Evolutionary conservation across 805 yeast species (phyloP).

Genomic region (Candida dajiaensis): DNA sequence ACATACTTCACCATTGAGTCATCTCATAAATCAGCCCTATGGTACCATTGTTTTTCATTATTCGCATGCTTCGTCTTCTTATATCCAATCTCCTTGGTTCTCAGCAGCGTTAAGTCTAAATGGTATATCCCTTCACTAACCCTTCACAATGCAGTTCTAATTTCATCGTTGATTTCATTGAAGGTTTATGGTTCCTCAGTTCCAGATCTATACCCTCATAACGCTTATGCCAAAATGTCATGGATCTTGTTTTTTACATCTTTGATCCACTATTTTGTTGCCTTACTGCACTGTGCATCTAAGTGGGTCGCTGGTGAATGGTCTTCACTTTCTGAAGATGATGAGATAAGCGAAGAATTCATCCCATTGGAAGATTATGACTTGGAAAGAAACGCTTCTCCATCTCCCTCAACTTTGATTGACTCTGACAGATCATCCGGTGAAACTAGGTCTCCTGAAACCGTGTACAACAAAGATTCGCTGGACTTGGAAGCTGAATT

Average conservation of each 20-base stretch:
- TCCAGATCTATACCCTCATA: conserved; percentile 68
- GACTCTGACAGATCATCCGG: conserved; percentile 9
- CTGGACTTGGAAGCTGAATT: conserved; percentile 15
- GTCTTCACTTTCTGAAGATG: conserved; percentile 19
- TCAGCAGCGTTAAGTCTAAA: conserved; percentile 52
- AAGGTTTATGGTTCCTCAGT: conserved; percentile 53
- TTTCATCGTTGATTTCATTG: conserved; percentile 49
- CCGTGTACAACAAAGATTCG: conserved; percentile 19
- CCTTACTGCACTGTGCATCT: conserved; percentile 43
- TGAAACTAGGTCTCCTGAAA: conserved; percentile 15
- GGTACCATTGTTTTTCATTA: conserved; percentile 45
- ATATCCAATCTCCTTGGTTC: conserved; percentile 64
- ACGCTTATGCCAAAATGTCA: conserved; percentile 65
- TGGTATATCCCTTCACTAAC: conserved; percentile 55
- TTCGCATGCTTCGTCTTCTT: conserved; percentile 41
- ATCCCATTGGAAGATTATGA: conserved; percentile 27
- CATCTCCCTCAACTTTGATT: conserved; percentile 21
- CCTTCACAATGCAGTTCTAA: conserved; percentile 39
- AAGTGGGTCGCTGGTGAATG: conserved; percentile 33
- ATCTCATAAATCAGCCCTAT: conserved; percentile 45
- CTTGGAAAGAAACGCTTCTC: conserved; percentile 17
- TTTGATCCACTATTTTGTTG: conserved; percentile 47
- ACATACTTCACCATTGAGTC: conserved; percentile 56
- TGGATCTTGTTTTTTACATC: conserved; percentile 50
- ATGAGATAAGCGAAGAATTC: conserved; percentile 15